Conservation (phyloP, 176 grass and related monocot species). For the Echinochloa phyllopogon region DNA sequence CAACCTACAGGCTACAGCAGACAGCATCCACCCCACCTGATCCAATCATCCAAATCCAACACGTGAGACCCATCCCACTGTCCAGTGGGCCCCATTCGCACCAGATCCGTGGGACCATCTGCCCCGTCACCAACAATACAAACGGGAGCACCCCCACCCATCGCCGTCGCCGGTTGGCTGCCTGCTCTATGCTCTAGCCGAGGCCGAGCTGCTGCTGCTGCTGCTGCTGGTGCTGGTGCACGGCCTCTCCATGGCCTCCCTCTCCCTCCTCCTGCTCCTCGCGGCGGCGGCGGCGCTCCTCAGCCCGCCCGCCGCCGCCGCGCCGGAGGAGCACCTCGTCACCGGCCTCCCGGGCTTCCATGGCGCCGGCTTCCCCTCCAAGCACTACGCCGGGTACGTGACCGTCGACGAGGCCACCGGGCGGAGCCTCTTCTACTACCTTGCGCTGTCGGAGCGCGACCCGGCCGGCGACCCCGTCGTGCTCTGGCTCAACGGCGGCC, state of each 20-base stretch:
- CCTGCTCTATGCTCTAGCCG: too few relatives aligned
- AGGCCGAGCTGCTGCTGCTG: background rate
- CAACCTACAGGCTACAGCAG: too few relatives aligned
- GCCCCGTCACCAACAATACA: too few relatives aligned
- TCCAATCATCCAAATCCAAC: too few relatives aligned
- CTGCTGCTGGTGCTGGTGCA: background rate
- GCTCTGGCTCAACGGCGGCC: slow-evolving; percentile 91
- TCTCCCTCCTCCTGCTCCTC: background rate
- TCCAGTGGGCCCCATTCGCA: too few relatives aligned
- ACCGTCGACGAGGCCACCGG: slow-evolving; percentile 55
- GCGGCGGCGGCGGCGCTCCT: background rate
- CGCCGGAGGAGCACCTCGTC: slow-evolving; percentile 54
- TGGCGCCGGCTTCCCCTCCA: slow-evolving; percentile 55
- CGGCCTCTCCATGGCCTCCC: slow-evolving; percentile 9
- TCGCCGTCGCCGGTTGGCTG: too few relatives aligned
- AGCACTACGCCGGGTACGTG: slow-evolving; percentile 67
- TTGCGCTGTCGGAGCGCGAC: slow-evolving; percentile 66
- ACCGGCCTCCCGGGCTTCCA: slow-evolving; percentile 59
- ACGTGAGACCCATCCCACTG: too few relatives aligned
- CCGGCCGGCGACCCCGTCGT: slow-evolving; percentile 76
- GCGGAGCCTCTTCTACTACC: slow-evolving; percentile 85
- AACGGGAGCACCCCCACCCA: too few relatives aligned
- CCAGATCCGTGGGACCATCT: too few relatives aligned
- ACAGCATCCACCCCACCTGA: too few relatives aligned
- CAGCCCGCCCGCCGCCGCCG: slow-evolving; percentile 28